Conservation (phyloP, 371 early-diverging fungal genomes). For the Parasitella parasitica region DNA sequence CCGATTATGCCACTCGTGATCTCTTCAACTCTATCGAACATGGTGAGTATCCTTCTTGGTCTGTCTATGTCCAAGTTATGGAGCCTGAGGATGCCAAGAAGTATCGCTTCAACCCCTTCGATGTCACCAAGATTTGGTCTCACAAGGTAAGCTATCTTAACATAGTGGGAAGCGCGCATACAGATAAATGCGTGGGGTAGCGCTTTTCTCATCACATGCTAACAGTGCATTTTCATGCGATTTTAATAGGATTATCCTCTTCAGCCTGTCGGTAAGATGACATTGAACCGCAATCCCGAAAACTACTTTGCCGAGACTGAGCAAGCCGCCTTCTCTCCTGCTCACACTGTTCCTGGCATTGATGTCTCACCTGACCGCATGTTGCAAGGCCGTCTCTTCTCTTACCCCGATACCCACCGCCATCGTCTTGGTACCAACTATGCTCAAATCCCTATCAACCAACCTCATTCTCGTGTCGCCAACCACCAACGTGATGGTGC, state of each 20-base stretch:
- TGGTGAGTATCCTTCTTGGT: conserved; percentile 77
- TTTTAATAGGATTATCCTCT: conserved; percentile 60
- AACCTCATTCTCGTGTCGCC: conserved; percentile 48
- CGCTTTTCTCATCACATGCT: conserved; percentile 14
- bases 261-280: conserved; percentile 70
- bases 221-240: neutral
- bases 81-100: conserved; percentile 68
- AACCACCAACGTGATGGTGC: conserved; percentile 72
- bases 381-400: conserved; percentile 81
- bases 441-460: conserved; percentile 78
- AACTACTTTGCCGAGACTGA: conserved; percentile 85
- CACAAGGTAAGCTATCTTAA: conserved; percentile 53
- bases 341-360: conserved; percentile 76
- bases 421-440: conserved; percentile 81
- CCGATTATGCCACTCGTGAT: conserved; percentile 78
- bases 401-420: conserved; percentile 82
- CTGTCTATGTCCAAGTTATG: conserved; percentile 76
- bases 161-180: too few species aligned
- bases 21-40: conserved; percentile 71
- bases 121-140: conserved; percentile 84
- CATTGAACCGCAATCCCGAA: conserved; percentile 73
- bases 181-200: too few species aligned
- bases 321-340: conserved; percentile 77
- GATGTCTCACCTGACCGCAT: conserved; percentile 72
- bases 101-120: conserved; percentile 78